Evolutionary conservation across 495 filamentous ascomycete species (phyloP), one percentile per base, ranked within the genome.

Genomic region (Aspergillus conjunctus): DNA sequence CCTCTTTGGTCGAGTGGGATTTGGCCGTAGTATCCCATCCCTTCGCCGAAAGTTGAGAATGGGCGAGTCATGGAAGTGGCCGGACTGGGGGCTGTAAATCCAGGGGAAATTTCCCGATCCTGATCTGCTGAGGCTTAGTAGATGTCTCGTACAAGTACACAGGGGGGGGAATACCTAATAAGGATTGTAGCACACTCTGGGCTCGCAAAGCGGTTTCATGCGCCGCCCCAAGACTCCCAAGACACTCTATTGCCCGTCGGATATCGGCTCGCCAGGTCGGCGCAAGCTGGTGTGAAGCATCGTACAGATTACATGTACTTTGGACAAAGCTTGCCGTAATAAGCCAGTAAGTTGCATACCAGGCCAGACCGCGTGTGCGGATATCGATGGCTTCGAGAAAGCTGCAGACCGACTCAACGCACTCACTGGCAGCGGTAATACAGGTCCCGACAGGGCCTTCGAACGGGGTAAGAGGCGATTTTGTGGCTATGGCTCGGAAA

Each of bases 311-410:
- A 43, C 66, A 68, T 1, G 59, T 68, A 1, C 61, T 62, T 56
- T 68, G 65, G n/a, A 68, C 65, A 20, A 68, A 68, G 46, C 61
- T 68, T 7, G 65, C 65, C 3, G 65, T 68, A 3, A 68, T 45
- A 34, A 68, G 53, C 65, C 65, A 68, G 52, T 59, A 68, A 4
- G 65, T 68, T 5, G 65, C 65, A 45, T 68, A 68, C 65, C 65
- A 68, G 3, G 61, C 60, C 9, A 68, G 52, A 1, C 65, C 65
- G 14, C 65, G 51, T 9, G 44, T 49, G 4, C 65, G 34, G 32
- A 55, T 62, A 39, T 68, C 65, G 0, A 55, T 68, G 0, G 59
- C 62, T 12, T 62, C 46, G 8, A 68, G 56, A 45, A 64, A 68
- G 0, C 52, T 57, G 43, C 62, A 68, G 9, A 68, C 65, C 0